Conservation (phyloP, 495 filamentous ascomycete genomes). For the Talaromyces thailandensis region DNA sequence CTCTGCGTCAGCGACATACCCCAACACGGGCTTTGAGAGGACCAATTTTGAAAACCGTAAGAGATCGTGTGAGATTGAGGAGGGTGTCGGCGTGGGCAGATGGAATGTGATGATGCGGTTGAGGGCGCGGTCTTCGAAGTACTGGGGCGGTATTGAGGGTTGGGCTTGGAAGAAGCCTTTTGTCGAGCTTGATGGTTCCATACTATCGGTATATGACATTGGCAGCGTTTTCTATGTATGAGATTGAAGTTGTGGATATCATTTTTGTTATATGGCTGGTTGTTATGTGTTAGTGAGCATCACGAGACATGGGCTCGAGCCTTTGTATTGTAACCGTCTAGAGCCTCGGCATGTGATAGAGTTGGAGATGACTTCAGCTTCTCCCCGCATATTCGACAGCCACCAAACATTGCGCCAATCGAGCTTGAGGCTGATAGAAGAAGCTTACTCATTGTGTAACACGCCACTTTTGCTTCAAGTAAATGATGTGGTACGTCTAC, state of each 20-base stretch:
- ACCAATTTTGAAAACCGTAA: background rate
- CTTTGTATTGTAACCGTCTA: background rate
- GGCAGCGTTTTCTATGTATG: background rate
- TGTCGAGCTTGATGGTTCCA: slow-evolving; percentile 9
- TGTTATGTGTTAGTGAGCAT: background rate
- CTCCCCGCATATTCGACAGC: background rate
- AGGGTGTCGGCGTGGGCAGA: slow-evolving; percentile 1
- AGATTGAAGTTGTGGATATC: background rate
- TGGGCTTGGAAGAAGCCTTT: slow-evolving; percentile 10
- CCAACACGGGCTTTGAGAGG: slow-evolving; percentile 4
- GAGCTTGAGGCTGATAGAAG: background rate
- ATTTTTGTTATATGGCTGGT: background rate
- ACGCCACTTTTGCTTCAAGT: background rate
- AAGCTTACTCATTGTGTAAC: background rate
- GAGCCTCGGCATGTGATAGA: slow-evolving; percentile 7
- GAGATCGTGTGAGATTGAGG: slow-evolving; percentile 2
- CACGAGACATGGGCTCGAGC: background rate
- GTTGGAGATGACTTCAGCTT: background rate
- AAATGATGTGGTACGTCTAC: background rate
- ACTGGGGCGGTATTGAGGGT: slow-evolving; percentile 5
- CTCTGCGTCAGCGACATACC: slow-evolving; percentile 47
- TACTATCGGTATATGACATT: background rate
- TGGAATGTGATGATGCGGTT: slow-evolving; percentile 5
- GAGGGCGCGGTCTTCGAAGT: slow-evolving; percentile 1
- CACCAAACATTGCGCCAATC: background rate